These are phyloP conservation scores for Hirsutella minnesotensis DNA, from an alignment of 2,329 filamentous ascomycete species.

Conservation along the genomic window DNA sequence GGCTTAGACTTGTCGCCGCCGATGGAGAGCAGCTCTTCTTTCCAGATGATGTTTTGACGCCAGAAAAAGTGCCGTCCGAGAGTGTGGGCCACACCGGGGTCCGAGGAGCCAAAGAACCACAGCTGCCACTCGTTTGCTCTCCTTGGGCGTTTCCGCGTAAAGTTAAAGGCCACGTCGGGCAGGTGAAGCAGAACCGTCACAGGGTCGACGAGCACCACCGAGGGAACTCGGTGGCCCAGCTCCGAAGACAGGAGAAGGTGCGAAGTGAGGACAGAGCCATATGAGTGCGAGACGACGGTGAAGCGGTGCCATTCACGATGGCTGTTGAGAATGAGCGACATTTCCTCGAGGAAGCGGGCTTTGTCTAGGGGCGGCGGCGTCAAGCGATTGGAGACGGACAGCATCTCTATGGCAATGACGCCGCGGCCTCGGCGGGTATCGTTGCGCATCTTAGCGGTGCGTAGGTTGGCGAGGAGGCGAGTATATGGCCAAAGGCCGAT, in stretches of 20 bases:
- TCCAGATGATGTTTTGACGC: constrained; percentile 60
- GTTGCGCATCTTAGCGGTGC: constrained; percentile 14
- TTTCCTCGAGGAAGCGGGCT: constrained; percentile 41
- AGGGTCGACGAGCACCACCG: constrained; percentile 42
- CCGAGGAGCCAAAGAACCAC: constrained; percentile 58
- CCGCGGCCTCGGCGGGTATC: constrained; percentile 14
- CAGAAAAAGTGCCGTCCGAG: constrained; percentile 60
- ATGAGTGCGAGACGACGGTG: constrained; percentile 50
- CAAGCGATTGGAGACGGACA: constrained; percentile 53
- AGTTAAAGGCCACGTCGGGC: constrained; percentile 62
- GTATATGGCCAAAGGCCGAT: constrained; percentile 54
- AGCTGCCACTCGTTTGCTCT: constrained; percentile 58
- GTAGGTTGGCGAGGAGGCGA: constrained; percentile 41
- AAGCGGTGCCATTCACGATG: constrained; percentile 50
- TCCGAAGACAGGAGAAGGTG: constrained; percentile 42
- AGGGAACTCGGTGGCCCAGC: constrained; percentile 37
- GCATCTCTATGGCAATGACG: constrained; percentile 53
- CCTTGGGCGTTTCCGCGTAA: constrained; percentile 40
- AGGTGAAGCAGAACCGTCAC: constrained; percentile 57
- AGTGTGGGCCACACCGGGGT: constrained; percentile 53
- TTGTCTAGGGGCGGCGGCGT: constrained; percentile 39
- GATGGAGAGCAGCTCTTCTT: constrained; percentile 41
- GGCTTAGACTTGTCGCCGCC: constrained; percentile 5
- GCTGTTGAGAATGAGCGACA: constrained; percentile 42
- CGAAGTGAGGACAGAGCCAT: constrained; percentile 51